Conservation (phyloP, 1,284 basidiomycete species). For the Phlebopus sp. region DNA sequence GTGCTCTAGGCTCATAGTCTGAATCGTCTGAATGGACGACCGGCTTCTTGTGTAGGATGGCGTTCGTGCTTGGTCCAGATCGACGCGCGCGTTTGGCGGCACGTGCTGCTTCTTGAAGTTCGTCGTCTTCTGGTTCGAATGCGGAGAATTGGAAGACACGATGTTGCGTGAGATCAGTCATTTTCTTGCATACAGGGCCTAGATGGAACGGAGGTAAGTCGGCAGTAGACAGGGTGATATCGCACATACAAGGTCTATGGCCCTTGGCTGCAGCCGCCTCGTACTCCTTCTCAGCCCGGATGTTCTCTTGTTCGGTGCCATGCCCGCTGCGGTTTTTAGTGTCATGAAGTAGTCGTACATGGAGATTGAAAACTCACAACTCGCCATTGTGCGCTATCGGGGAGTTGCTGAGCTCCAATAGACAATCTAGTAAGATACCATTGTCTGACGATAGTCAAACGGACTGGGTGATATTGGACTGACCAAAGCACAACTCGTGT, state of each 20-base stretch:
- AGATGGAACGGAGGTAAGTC: not conserved
- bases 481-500: constrained; percentile 61
- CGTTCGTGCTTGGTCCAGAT: constrained; percentile 5
- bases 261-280: constrained; percentile 56
- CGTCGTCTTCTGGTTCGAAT: constrained; percentile 55
- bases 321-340: constrained; percentile 40
- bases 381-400: constrained; percentile 53
- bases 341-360: not conserved
- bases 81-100: constrained; percentile 10
- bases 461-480: constrained; percentile 11
- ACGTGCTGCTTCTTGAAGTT: constrained; percentile 40
- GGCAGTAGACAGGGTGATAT: not conserved
- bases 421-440: constrained; percentile 41
- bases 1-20: constrained; percentile 1
- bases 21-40: not conserved
- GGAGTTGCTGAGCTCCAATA: constrained; percentile 47
- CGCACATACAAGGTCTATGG: constrained; percentile 51
- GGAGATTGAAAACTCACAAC: constrained; percentile 44
- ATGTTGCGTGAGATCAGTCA: constrained; percentile 46
- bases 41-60: not conserved
- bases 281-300: constrained; percentile 50
- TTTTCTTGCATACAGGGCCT: constrained; percentile 61
- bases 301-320: constrained; percentile 53
- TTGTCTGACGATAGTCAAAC: not conserved
- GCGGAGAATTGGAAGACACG: constrained; percentile 53